Evolutionary conservation across 768 basidiomycete genomes (phyloP).

Genomic region (Multifurca ochricompacta): DNA sequence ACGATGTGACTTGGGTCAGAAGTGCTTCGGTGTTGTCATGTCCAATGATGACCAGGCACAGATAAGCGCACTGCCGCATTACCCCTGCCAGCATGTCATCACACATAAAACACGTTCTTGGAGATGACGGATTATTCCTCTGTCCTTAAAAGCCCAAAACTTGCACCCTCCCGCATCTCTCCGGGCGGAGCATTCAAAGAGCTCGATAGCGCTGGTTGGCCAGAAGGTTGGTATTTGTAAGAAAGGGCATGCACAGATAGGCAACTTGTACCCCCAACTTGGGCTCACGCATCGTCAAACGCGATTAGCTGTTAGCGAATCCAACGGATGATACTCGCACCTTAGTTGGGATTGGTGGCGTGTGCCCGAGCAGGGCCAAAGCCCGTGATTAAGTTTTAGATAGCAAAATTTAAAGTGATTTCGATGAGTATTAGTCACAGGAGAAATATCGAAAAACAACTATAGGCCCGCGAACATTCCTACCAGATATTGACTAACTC

Average conservation of each 20-base stretch:
- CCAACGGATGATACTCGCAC: neutral
- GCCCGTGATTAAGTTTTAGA: neutral
- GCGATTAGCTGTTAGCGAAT: neutral
- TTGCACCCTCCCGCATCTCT: neutral
- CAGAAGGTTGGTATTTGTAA: slow-evolving; percentile 2
- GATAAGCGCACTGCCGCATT: slow-evolving; percentile 13
- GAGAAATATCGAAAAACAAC: neutral
- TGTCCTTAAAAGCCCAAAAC: slow-evolving; percentile 6
- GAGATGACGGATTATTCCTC: slow-evolving; percentile 6
- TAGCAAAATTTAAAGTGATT: neutral
- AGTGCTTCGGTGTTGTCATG: neutral
- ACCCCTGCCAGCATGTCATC: slow-evolving; percentile 18
- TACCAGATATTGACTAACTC: slow-evolving; percentile 91
- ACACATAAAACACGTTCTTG: slow-evolving; percentile 3
- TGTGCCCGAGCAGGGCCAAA: neutral
- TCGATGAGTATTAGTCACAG: neutral
- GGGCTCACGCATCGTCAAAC: slow-evolving; percentile 16
- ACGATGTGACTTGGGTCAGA: slow-evolving; percentile 2
- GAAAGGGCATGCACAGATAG: slow-evolving; percentile 10
- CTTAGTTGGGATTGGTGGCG: neutral
- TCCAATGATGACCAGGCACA: slow-evolving; percentile 10
- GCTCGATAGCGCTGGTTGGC: slow-evolving; percentile 15
- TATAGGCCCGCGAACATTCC: slow-evolving; percentile 81
- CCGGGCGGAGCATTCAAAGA: slow-evolving; percentile 23
- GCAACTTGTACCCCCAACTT: slow-evolving; percentile 3